Conservation (phyloP, 2,329 filamentous ascomycete species). For the Alternaria brassicicola region DNA sequence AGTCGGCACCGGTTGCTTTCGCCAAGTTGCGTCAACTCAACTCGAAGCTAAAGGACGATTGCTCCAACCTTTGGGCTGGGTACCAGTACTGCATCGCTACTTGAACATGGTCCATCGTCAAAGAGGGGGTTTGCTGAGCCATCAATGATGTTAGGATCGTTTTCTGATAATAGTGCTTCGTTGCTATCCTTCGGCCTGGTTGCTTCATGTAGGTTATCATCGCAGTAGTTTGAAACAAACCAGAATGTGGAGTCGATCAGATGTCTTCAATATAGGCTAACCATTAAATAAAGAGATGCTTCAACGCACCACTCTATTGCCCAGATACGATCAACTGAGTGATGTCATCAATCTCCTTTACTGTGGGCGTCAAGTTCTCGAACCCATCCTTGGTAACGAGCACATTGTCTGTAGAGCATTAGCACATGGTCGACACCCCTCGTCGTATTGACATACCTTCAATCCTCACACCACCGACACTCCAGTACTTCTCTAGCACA, state of each 20-base stretch:
- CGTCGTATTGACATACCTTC: slow-evolving; percentile 58
- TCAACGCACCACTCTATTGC: neutral
- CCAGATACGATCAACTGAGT: slow-evolving; percentile 56
- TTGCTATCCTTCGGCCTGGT: neutral
- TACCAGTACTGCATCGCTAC: slow-evolving; percentile 45
- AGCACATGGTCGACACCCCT: neutral
- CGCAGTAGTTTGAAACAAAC: neutral
- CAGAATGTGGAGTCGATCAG: too few species aligned
- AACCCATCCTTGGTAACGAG: slow-evolving; percentile 77
- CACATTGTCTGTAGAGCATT: slow-evolving; percentile 68
- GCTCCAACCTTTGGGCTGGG: slow-evolving; percentile 47
- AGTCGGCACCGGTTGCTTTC: slow-evolving; percentile 36
- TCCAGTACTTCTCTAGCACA: slow-evolving; percentile 72
- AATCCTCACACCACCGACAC: slow-evolving; percentile 86
- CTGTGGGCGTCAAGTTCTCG: slow-evolving; percentile 82
- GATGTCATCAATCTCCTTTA: slow-evolving; percentile 73
- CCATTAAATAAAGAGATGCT: too few species aligned
- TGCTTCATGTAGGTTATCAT: neutral
- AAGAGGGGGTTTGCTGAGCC: neutral
- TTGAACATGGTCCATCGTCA: neutral
- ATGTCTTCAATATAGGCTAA: too few species aligned
- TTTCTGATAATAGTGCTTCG: neutral
- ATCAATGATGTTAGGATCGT: neutral
- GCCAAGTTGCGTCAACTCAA: slow-evolving; percentile 41
- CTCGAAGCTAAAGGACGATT: slow-evolving; percentile 35